These are phyloP conservation scores for Erysimum cheiri DNA, from an alignment of 441 rosid species.

Conservation along the genomic window DNA sequence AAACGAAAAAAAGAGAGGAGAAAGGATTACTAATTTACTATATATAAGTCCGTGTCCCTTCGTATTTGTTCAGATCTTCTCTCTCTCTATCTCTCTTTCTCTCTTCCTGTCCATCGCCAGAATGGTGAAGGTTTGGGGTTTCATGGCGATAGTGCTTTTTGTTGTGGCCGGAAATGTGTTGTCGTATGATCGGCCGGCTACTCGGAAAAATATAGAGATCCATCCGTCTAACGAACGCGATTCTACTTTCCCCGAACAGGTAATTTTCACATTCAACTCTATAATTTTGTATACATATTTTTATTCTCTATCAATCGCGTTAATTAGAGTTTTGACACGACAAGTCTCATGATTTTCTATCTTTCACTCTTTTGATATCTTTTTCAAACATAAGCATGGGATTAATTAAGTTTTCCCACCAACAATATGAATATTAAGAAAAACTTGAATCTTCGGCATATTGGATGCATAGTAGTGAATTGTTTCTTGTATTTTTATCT, in stretches of 20 bases:
- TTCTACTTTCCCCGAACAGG: slow-evolving; percentile 35
- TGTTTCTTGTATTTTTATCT: too few species aligned
- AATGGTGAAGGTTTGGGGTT: slow-evolving; percentile 38
- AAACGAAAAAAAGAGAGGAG: background rate
- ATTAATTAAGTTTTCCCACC: background rate
- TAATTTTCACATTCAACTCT: slow-evolving; percentile 19
- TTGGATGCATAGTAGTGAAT: too few species aligned
- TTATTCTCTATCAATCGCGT: too few species aligned
- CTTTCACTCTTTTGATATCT: slow-evolving; percentile 9
- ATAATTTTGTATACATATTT: background rate
- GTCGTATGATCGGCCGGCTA: slow-evolving; percentile 40
- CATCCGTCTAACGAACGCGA: slow-evolving; percentile 8
- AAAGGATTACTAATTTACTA: background rate
- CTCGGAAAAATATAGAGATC: slow-evolving; percentile 33
- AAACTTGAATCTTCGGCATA: background rate
- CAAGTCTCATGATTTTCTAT: slow-evolving; percentile 1
- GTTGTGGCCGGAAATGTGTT: slow-evolving; percentile 23
- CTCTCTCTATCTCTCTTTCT: background rate
- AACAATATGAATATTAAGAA: background rate
- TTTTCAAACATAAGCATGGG: slow-evolving; percentile 12
- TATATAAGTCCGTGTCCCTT: slow-evolving; percentile 7
- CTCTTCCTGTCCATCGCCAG: background rate
- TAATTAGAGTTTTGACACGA: background rate
- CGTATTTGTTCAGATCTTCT: background rate
- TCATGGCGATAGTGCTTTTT: slow-evolving; percentile 20